Evolutionary conservation across 2,329 filamentous ascomycete genomes (phyloP), one percentile per base, ranked within the genome.

Genomic region (Clarireedia sp.): DNA sequence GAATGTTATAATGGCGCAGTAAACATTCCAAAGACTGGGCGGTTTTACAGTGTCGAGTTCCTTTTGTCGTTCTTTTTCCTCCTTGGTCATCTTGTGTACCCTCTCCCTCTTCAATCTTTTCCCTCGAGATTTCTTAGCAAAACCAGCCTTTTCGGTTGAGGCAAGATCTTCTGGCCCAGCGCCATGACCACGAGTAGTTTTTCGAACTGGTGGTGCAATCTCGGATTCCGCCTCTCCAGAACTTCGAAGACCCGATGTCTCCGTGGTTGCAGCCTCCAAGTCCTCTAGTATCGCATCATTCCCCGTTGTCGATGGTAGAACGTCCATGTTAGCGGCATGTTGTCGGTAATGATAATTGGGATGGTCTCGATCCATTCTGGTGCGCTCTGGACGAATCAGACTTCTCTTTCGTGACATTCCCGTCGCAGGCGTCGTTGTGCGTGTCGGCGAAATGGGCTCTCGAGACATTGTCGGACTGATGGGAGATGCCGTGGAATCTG

Each of bases 321-420:
- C 87, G 54, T 86, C 80, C 90, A 99, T 96, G 61, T 92, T 88
- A 65, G 90, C 88, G 9, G 95, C 90, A 80, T 96, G 91, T 70
- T 95, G 88, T 63, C 90, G 85, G 72, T 99, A 99, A 73, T 96
- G 82, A 68, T 96, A 99, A 70, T 97, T 95, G 14, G 91, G 90
- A 69, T 97, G 90, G 64, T 91, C 87, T 61, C 80, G 84, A 64
- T 91, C 87, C 63, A 95, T 89, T 63, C 87, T 83, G 66, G 87
- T 87, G 62, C 94, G 83, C 73, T 99, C 94, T 0, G 94, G 94
- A 59, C 88, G 81, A 67, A 99, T 85, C 60, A 99, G 76, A 70
- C 89, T 96, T 69, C 87, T 84, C 73, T 97, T 97, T 64, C 91
- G 83, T 58, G 73, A 68, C 58, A 81, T 70, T 40, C 71, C 68